These are phyloP conservation scores for Erysimum cheiri DNA, from an alignment of 441 rosid genomes.

Conservation along the genomic window DNA sequence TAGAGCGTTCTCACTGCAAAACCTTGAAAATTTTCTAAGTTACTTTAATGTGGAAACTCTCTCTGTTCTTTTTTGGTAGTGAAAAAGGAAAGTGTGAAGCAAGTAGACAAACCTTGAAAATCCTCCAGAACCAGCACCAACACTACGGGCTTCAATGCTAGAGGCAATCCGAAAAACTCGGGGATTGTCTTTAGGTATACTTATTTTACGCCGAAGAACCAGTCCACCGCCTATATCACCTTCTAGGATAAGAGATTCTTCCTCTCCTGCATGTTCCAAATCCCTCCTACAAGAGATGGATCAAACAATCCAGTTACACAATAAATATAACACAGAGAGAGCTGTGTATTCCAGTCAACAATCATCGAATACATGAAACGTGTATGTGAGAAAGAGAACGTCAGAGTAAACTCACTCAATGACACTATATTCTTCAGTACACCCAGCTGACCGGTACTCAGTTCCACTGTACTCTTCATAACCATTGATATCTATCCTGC, in stretches of 20 bases:
- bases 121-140: constrained; percentile 97
- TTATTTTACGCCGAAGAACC: constrained; percentile 62
- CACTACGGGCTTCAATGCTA: constrained; percentile 69
- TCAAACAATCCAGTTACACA: constrained; percentile 1
- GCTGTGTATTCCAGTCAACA: background rate
- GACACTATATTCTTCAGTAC: constrained; percentile 79
- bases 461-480: constrained; percentile 91
- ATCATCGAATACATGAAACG: background rate
- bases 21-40: background rate
- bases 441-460: constrained; percentile 95
- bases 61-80: background rate
- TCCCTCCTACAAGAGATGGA: constrained; percentile 61
- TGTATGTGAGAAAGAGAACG: background rate
- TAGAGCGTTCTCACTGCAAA: background rate
- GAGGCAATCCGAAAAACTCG: constrained; percentile 66
- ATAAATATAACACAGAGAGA: background rate
- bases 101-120: constrained; percentile 74
- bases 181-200: constrained; percentile 55
- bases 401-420: constrained; percentile 60
- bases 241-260: constrained; percentile 74
- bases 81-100: background rate
- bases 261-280: constrained; percentile 83
- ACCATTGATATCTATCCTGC: constrained; percentile 81
- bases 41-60: background rate
- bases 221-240: constrained; percentile 87